Evolutionary conservation across 352 stramenopile species (phyloP), one percentile per base, ranked within the genome.

Genomic region (Pythium chondricola): DNA sequence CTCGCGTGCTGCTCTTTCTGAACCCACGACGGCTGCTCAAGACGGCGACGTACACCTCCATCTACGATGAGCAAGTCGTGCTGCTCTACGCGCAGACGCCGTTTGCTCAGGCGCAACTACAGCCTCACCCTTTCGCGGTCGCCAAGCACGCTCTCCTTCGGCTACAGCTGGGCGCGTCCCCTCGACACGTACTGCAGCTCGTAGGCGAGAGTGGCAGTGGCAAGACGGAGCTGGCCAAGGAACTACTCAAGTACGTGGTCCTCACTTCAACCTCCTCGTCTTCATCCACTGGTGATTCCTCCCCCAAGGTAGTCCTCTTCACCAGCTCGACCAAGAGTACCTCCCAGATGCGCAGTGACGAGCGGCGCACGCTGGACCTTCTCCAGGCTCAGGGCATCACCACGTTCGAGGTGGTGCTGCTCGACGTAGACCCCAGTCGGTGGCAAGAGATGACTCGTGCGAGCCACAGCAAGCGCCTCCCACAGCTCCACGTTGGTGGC

Each of bases 271-370:
- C 78, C 29, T 70, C 76, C 17, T 57, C 68, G 26, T 33, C 29
- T 8, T 13, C 7, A 16, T 2, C 21, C 27, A 13, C 25, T 1
- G 9, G 47, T 25, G 22, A 48, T 52, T 24, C 58, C 58, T 13
- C 27, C 0, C 16, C 17, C 10, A 72, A 65, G 39, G 59, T 91
- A 16, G 69, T 85, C 39, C 41, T 91, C 11, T 91, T 83, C 30
- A 91, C 76, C 9, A 91, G 79, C 44, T 91, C 79, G 0, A 91
- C 79, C 17, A 91, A 88, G 60, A 91, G 79, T 50, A 91, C 79
- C 3, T 67, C 85, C 21, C 76, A 87, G 46, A 91, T 91, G 79
- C 71, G 79, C n/a, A 78, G 69, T 14, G 79, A 91, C 26, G 79
- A 91, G 42, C 57, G 72, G 10, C 59, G 74, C 21, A 85, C 76